Base-by-base conservation (phyloP, 2,329 filamentous ascomycete species). In the Aciculosporium take region DNA sequence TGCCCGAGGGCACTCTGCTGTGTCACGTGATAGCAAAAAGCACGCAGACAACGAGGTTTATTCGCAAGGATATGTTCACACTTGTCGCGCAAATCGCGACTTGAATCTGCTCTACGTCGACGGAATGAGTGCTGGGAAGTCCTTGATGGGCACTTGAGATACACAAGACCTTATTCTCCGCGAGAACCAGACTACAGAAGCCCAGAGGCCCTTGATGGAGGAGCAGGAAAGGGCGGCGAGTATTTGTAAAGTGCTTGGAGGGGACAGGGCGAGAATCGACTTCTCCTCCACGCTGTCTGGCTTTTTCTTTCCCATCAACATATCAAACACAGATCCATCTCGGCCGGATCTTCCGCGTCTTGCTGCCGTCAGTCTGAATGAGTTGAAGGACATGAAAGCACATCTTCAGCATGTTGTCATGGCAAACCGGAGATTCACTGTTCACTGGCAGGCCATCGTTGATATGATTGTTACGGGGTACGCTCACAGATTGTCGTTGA, bases 111-210 rank as follows among this genome's bases (percentile, higher is more conserved):
- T 86, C 3, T 83, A 84, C 51, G 55, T 85, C 13, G 82, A 86
- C 52, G 81, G 81, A 4, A 77, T 79, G 65, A 72, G 73, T 2
- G 81, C 78, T 0, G 81, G 68, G 1, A 85, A 85, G 49, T 74
- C 72, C 0, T 38, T 52, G 1, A 74, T 77, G 52, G 81, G 81
- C 3, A 83, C 79, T 0, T 64, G 84, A 3, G 81, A 85, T 51
- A 68, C 73, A 0, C 79, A 84, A 50, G 80, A 85, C 50, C 53
- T 68, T 1, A 52, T 85, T 1, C 63, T 86, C 2, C 63, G 71
- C 7, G 66, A 67, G 7, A 55, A 60, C 33, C 50, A 48, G 23
- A 51, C 43, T 8, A 20, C 23, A 1, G 34, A 36, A 7, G 23
- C 45, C 3, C 4, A 18, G 5, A 15, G 39, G 23, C 31, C 40